These are phyloP conservation scores for Fereydounia khargensis DNA, from an alignment of 1,284 basidiomycete species.

Conservation along the genomic window DNA sequence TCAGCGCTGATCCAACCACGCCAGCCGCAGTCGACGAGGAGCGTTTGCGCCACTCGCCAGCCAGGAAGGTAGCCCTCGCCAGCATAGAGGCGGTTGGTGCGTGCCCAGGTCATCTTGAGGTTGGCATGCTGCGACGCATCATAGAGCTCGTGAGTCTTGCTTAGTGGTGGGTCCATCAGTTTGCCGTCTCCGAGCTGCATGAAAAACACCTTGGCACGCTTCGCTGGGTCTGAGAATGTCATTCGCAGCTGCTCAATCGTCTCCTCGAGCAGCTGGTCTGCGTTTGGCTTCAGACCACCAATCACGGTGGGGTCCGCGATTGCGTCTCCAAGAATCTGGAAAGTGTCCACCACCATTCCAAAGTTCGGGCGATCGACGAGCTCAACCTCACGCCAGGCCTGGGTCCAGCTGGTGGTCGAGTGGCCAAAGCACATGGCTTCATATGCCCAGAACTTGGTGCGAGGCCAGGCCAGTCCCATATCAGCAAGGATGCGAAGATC, in stretches of 20 bases:
- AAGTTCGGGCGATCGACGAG: constrained; percentile 44
- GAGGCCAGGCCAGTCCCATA: constrained; percentile 1
- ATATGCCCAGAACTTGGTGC: constrained; percentile 2
- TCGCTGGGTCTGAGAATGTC: background rate
- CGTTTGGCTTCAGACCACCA: constrained; percentile 6
- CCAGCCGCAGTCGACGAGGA: background rate
- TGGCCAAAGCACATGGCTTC: constrained; percentile 42
- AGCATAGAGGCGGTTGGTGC: constrained; percentile 3
- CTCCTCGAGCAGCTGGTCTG: background rate
- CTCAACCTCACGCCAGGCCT: constrained; percentile 52
- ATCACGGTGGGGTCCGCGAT: constrained; percentile 43
- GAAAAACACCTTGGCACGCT: constrained; percentile 18
- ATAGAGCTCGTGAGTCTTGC: background rate
- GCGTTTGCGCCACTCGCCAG: background rate
- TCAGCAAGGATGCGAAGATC: constrained; percentile 13
- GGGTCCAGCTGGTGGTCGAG: constrained; percentile 42
- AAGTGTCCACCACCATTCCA: constrained; percentile 57
- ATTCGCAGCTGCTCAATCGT: background rate
- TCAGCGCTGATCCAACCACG: constrained; percentile 2
- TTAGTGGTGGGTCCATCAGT: constrained; percentile 1
- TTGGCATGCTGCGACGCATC: constrained; percentile 7
- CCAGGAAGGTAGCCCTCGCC: constrained; percentile 7
- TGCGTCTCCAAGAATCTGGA: constrained; percentile 57
- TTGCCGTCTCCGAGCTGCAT: constrained; percentile 23
- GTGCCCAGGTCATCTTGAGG: constrained; percentile 11